phyloP scores from a whole-genome alignment of 257 asterid species.

The Scutellaria baicalensis region DNA sequence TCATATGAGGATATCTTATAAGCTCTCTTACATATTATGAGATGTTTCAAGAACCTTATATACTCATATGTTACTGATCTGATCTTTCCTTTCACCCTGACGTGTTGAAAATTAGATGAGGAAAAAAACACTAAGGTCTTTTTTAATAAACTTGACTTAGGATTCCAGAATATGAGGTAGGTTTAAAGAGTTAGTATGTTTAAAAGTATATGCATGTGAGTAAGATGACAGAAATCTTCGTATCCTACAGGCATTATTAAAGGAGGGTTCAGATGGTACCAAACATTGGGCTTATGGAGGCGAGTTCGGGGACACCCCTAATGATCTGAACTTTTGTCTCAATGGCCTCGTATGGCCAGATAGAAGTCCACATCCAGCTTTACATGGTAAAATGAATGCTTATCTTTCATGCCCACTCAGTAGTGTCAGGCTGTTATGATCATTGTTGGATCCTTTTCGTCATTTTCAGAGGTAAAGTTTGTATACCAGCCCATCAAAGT shows the following conservation, averaged over 20 bases:
- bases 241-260: slow-evolving; percentile 53
- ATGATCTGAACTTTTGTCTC: slow-evolving; percentile 85
- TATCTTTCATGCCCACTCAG: neutral
- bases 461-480: slow-evolving; percentile 77
- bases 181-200: neutral
- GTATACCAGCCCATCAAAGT: slow-evolving; percentile 93
- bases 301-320: slow-evolving; percentile 87
- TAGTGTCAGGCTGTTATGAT: neutral
- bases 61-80: neutral
- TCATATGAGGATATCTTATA: neutral
- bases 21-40: neutral
- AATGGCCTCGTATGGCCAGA: slow-evolving; percentile 95
- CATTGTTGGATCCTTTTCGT: neutral
- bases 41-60: neutral
- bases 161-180: neutral
- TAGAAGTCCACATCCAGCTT: slow-evolving; percentile 94
- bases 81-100: neutral
- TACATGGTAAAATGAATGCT: slow-evolving; percentile 47
- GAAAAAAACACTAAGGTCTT: neutral
- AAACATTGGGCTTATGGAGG: slow-evolving; percentile 99
- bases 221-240: neutral
- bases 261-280: slow-evolving; percentile 60
- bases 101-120: neutral
- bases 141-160: neutral
- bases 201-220: neutral